phyloP scores from a whole-genome alignment of 148 eudicot genomes.

The Diospyros kaki region DNA sequence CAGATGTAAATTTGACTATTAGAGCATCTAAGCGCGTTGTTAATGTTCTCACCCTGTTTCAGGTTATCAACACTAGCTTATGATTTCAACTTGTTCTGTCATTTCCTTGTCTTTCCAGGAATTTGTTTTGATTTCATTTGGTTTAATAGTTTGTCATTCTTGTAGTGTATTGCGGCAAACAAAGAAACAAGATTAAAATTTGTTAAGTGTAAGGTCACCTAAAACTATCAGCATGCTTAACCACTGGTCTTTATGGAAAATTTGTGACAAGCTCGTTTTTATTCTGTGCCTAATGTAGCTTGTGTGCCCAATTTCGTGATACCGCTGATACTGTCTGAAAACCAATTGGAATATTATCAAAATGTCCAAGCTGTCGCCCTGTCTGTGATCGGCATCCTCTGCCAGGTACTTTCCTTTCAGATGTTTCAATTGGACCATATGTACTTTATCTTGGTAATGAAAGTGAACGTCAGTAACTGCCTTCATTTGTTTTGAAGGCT shows the following conservation, averaged over 20 bases:
- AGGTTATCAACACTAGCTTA: neutral
- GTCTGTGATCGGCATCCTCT: constrained; percentile 9
- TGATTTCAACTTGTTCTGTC: neutral
- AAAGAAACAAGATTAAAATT: constrained; percentile 8
- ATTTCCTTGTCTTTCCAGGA: neutral
- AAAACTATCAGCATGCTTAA: neutral
- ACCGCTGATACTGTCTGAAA: neutral
- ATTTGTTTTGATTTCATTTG: neutral
- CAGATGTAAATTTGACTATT: neutral
- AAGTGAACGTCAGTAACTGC: no score
- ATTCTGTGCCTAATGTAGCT: neutral
- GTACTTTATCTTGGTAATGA: neutral
- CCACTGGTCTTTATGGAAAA: neutral
- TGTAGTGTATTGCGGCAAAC: constrained; percentile 15
- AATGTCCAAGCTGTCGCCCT: constrained; percentile 9
- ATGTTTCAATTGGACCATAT: neutral
- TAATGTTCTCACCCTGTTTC: constrained; percentile 14
- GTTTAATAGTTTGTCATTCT: neutral
- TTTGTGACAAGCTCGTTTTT: neutral
- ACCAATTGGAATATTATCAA: neutral
- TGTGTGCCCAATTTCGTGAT: constrained; percentile 9
- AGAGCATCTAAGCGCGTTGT: constrained; percentile 3
- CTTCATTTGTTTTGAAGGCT: neutral
- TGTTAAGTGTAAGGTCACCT: constrained; percentile 3
- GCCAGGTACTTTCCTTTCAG: constrained; percentile 5